Percentiles rank a stretch among this genome's conserved stretches.
Evolutionary conservation across 176 grass and related monocot genomes (phyloP).

Genomic region (Oryza coarctata): DNA sequence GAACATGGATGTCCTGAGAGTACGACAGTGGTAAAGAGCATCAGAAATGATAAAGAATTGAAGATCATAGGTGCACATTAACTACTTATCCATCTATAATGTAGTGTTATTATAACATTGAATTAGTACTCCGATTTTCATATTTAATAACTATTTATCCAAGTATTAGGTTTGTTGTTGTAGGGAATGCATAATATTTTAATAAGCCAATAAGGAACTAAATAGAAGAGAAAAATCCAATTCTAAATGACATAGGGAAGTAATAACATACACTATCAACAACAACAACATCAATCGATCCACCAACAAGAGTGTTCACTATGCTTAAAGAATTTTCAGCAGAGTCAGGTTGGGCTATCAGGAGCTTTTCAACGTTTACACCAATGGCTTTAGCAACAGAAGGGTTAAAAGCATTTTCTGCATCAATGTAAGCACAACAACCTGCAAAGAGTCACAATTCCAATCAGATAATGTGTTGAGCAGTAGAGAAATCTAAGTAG

Average conservation of each 20-base stretch:
- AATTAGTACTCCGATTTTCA: neutral
- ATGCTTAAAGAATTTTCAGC: constrained; percentile 95
- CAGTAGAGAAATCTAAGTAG: too few species aligned
- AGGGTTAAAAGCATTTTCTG: constrained; percentile 78
- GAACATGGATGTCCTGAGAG: constrained; percentile 6
- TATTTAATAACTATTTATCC: neutral
- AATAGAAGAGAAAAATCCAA: constrained; percentile 3
- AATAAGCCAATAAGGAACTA: neutral
- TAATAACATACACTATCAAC: constrained; percentile 81
- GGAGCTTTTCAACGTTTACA: constrained; percentile 75
- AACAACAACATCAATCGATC: constrained; percentile 84
- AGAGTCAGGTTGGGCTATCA: constrained; percentile 72
- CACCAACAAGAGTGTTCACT: constrained; percentile 86
- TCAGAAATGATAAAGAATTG: neutral
- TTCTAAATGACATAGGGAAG: neutral
- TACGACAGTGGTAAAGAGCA: neutral
- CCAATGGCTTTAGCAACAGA: constrained; percentile 79
- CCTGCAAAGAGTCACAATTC: constrained; percentile 52
- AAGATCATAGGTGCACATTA: neutral
- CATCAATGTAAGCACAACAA: constrained; percentile 91
- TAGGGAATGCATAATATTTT: neutral
- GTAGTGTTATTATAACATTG: neutral
- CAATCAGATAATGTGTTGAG: constrained; percentile 17
- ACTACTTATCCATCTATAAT: neutral
- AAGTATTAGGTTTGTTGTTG: constrained; percentile 4